A percentile compares a stretch with the other conserved stretches of the same genome.
Conservation (phyloP, 1,284 basidiomycete species). For the Polyporus tsugae region DNA sequence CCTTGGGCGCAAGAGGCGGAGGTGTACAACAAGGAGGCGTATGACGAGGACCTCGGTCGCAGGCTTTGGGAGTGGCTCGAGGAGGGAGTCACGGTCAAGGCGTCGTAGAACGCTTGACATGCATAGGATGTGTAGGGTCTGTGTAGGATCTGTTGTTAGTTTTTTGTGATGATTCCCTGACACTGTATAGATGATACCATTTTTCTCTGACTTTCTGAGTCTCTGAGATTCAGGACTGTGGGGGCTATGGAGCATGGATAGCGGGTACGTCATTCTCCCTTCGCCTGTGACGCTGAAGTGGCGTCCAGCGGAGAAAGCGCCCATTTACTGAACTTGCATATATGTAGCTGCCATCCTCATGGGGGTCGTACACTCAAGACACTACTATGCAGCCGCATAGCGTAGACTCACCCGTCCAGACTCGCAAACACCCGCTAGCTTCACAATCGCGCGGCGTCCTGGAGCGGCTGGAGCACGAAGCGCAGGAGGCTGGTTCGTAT, state of each 20-base stretch:
- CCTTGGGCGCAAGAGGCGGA: constrained; percentile 49
- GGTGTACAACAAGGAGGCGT: constrained; percentile 30
- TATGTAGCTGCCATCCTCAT: constrained; percentile 1
- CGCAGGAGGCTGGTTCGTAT: constrained; percentile 26
- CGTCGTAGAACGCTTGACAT: background rate
- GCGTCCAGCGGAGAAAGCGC: background rate
- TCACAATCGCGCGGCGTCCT: background rate
- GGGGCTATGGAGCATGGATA: background rate
- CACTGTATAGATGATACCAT: background rate
- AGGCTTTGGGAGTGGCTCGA: constrained; percentile 50
- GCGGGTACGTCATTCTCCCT: background rate
- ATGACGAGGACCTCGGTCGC: constrained; percentile 41
- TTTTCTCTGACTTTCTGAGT: background rate
- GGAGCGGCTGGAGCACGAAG: constrained; percentile 32
- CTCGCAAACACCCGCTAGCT: background rate
- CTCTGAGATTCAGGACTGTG: background rate
- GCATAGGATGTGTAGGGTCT: too few species aligned
- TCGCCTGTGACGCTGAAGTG: background rate
- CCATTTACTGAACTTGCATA: background rate
- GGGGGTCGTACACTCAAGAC: background rate
- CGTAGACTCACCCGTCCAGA: background rate
- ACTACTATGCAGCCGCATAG: background rate
- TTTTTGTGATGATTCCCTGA: background rate
- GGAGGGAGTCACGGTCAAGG: constrained; percentile 43
- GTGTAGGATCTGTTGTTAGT: background rate